phyloP scores from a whole-genome alignment of 495 filamentous ascomycete species.

The Aspergillus kassunensis region DNA sequence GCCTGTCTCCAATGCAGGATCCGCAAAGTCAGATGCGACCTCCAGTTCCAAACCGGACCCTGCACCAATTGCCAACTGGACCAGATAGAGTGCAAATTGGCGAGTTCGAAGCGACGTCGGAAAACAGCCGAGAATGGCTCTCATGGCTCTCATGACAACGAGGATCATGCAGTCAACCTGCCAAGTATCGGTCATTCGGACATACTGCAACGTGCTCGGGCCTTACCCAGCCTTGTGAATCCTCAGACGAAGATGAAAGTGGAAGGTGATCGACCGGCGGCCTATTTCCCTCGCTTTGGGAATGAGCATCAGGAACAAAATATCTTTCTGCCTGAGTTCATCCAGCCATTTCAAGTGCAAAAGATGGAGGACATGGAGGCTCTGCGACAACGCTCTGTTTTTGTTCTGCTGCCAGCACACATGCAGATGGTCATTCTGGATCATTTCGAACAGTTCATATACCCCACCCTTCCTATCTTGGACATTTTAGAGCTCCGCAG shows the following conservation, averaged over 20 bases:
- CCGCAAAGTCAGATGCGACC: not conserved
- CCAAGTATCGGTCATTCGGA: too few species aligned
- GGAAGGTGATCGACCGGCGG: not conserved
- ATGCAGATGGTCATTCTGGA: not conserved
- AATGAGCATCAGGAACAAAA: not conserved
- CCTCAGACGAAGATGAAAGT: too few species aligned
- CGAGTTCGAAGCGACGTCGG: too few species aligned
- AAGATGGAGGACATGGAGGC: not conserved
- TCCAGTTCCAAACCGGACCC: not conserved
- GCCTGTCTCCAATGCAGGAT: not conserved
- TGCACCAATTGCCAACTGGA: slow-evolving; percentile 2
- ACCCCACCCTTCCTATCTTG: not conserved
- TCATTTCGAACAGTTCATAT: not conserved
- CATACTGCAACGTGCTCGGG: too few species aligned
- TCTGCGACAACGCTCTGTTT: not conserved
- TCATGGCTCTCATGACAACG: too few species aligned
- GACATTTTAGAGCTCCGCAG: not conserved
- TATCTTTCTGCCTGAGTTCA: not conserved
- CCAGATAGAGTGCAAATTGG: not conserved
- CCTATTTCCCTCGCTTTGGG: not conserved
- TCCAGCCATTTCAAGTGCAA: not conserved
- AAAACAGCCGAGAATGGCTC: too few species aligned
- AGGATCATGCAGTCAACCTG: too few species aligned
- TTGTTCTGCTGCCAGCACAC: not conserved
- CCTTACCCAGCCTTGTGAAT: too few species aligned